Base-by-base conservation (phyloP, 2,329 filamentous ascomycete genomes). In the Stemphylium lycopersici region DNA sequence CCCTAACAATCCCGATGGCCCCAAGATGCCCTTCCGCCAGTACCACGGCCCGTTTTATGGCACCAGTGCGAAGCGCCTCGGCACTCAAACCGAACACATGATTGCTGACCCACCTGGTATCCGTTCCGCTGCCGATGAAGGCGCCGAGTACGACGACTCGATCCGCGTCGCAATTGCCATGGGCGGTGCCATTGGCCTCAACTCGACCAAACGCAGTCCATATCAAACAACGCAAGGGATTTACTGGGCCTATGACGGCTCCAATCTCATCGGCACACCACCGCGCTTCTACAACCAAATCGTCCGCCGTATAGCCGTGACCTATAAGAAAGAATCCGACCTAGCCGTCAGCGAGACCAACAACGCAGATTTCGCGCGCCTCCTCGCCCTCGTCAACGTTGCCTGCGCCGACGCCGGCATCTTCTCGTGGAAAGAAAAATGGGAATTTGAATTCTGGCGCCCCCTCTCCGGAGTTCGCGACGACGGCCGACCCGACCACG, bases 361-460 rank as follows among this genome's bases (percentile, higher is more conserved):
- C 49, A 70, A 70, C 45, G 68, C 68, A 4, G 65, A 69, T 18
- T 71, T 70, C 26, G 66, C 58, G 3, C 67, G 68, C 15, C 55
- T 69, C 8, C 57, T 71, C 15, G 66, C 68, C 6, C 54, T 70
- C 4, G 52, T 58, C 32, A 68, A 70, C 48, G 56, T 54, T 20
- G 64, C 68, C 4, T 44, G 61, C 44, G 62, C 62, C 6, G 68
- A 70, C 32, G 68, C 68, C 2, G 67, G 68, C 18, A 63, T 70
- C 48, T 69, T 68, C 40, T 60, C 64, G 22, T 70, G 68, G 68
- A 66, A 60, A 11, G 66, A 64, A 36, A 70, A 70, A 36, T 70
- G 67, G 60, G 56, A 55, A 37, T 71, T 64, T 43, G 65, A 70
- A 39, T 69, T 67, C 47, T 70, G 68, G 68, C 67, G 68, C 16